phyloP scores from a whole-genome alignment of 1,139 yeast genomes.

The Yueomyces sp. region DNA sequence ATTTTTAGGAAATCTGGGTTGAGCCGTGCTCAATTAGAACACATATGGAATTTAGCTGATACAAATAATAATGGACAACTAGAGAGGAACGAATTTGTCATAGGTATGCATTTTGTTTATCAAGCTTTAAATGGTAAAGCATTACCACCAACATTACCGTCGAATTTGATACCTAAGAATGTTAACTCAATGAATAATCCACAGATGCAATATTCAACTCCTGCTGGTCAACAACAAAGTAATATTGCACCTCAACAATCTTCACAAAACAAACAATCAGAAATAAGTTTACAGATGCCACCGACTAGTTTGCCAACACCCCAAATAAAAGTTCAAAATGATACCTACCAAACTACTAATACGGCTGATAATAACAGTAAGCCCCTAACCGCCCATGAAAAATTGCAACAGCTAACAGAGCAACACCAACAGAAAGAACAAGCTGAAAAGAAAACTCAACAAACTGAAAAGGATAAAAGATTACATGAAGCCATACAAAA shows the following conservation, averaged over 20 bases:
- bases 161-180: conserved; percentile 50
- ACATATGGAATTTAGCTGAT: conserved; percentile 79
- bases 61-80: conserved; percentile 58
- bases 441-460: not conserved
- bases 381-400: not conserved
- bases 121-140: conserved; percentile 63
- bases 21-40: conserved; percentile 70
- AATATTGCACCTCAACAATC: conserved; percentile 15
- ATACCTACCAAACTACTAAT: not conserved
- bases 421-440: not conserved
- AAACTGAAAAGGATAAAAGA: not conserved
- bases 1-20: conserved; percentile 87
- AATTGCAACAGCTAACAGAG: not conserved
- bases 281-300: conserved; percentile 25
- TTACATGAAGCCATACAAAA: not conserved
- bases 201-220: not conserved
- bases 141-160: conserved; percentile 60
- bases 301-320: conserved; percentile 23
- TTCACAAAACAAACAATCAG: conserved; percentile 30
- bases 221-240: conserved; percentile 37
- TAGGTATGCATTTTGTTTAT: conserved; percentile 74
- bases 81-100: conserved; percentile 68
- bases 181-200: not conserved
- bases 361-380: not conserved
- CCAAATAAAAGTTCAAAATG: conserved; percentile 7